Conservation (phyloP, 805 yeast genomes). For the Lipomyces orientalis region DNA sequence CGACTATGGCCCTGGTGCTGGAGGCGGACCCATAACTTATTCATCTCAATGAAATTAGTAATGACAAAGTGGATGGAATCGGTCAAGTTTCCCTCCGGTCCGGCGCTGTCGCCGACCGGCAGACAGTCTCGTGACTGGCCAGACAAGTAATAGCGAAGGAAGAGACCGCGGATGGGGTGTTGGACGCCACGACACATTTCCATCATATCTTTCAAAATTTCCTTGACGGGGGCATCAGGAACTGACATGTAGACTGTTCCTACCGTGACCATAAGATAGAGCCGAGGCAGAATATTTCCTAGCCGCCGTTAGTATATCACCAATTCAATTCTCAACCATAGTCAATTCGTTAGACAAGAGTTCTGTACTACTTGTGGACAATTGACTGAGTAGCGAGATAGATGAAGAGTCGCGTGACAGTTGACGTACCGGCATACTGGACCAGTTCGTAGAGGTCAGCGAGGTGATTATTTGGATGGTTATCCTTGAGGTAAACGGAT, state of each 20-base stretch:
- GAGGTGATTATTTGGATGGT: conserved; percentile 72
- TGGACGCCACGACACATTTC: conserved; percentile 98
- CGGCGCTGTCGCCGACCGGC: conserved; percentile 49
- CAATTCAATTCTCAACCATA: neutral
- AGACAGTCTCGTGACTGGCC: conserved; percentile 77
- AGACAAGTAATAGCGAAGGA: conserved; percentile 83
- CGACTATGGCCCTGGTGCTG: conserved; percentile 94
- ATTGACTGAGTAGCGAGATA: neutral
- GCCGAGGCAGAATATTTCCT: conserved; percentile 85
- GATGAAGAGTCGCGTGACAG: neutral
- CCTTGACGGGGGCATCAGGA: conserved; percentile 78
- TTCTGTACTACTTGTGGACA: neutral
- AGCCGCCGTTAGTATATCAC: neutral
- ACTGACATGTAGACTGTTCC: conserved; percentile 87
- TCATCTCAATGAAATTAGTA: conserved; percentile 94
- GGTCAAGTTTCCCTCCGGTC: conserved; percentile 51
- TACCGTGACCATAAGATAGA: conserved; percentile 92
- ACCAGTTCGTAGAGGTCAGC: conserved; percentile 93
- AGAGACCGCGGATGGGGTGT: conserved; percentile 90
- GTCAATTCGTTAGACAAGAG: neutral
- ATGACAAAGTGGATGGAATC: conserved; percentile 80
- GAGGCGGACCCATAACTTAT: conserved; percentile 93
- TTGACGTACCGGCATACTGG: conserved; percentile 72
- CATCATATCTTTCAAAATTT: conserved; percentile 91
- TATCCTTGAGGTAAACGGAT: conserved; percentile 66